Conservation (phyloP, 306 rosid genomes). For the Quercus engelmannii region DNA sequence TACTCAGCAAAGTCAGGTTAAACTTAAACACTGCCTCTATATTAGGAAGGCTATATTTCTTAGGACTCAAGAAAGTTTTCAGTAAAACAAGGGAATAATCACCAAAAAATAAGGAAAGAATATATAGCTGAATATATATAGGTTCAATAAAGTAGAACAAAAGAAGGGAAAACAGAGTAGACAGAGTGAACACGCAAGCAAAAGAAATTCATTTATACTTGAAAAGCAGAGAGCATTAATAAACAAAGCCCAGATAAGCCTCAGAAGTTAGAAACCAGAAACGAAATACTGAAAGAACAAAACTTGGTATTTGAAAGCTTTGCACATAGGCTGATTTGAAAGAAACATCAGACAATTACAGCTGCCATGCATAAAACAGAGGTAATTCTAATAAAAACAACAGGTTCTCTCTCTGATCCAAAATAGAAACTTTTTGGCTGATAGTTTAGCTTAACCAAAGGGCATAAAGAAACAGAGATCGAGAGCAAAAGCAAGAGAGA, state of each 20-base stretch:
- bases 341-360: too few species aligned
- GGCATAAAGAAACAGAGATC: not conserved
- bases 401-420: not conserved
- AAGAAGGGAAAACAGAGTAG: not conserved
- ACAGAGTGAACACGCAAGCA: not conserved
- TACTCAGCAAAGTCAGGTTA: conserved; percentile 2
- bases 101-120: not conserved
- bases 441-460: not conserved
- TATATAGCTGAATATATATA: too few species aligned
- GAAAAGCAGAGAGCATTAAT: not conserved
- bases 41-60: not conserved
- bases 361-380: too few species aligned
- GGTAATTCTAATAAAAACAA: not conserved
- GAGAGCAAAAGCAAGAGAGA: not conserved
- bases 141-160: not conserved
- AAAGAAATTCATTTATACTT: not conserved
- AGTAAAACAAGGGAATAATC: not conserved
- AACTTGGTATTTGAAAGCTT: not conserved
- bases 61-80: not conserved
- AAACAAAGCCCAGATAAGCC: not conserved
- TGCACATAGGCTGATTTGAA: too few species aligned
- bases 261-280: not conserved
- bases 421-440: too few species aligned
- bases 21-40: not conserved
- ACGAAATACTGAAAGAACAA: conserved; percentile 5